Percentiles rank a stretch among this genome's conserved stretches.
These are phyloP conservation scores for Tolypocladium paradoxum DNA, from an alignment of 2,329 filamentous ascomycete genomes.

Conservation along the genomic window DNA sequence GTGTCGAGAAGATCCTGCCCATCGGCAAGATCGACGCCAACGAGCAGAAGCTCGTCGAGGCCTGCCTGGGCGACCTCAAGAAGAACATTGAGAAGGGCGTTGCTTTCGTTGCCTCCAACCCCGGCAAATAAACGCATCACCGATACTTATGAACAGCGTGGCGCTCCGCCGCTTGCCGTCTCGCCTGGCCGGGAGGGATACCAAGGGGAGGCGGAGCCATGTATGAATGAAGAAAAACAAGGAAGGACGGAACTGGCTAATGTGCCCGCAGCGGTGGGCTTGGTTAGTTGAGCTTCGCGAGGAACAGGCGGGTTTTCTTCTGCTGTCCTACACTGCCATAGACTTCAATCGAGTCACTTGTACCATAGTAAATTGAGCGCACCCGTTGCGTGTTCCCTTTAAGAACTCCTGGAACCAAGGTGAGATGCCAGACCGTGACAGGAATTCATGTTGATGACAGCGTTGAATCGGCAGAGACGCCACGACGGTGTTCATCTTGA, in stretches of 20 bases:
- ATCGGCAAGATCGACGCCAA: slow-evolving; percentile 73
- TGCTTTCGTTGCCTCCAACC: slow-evolving; percentile 47
- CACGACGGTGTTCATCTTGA: not conserved
- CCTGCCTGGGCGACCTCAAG: slow-evolving; percentile 72
- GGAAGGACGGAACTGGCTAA: slow-evolving; percentile 3
- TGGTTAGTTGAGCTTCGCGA: slow-evolving; percentile 7
- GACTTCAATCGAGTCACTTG: slow-evolving; percentile 23
- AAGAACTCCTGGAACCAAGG: too few species aligned
- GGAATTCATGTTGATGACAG: not conserved
- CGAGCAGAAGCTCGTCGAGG: slow-evolving; percentile 86
- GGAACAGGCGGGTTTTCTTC: slow-evolving; percentile 2
- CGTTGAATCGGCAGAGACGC: not conserved
- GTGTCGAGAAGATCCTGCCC: slow-evolving; percentile 86
- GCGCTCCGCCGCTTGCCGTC: not conserved
- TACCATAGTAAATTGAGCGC: slow-evolving; percentile 19
- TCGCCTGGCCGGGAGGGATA: not conserved
- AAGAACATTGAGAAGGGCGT: slow-evolving; percentile 94
- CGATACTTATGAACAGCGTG: not conserved
- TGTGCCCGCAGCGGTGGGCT: not conserved
- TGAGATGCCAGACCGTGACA: not conserved
- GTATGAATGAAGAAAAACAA: slow-evolving; percentile 1
- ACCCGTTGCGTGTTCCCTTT: not conserved
- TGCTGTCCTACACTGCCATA: slow-evolving; percentile 19
- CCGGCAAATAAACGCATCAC: slow-evolving; percentile 40
- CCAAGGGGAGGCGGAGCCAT: not conserved